These are phyloP conservation scores for Centrapalus pauciflorus DNA, from an alignment of 129 eudicot species.

Conservation along the genomic window DNA sequence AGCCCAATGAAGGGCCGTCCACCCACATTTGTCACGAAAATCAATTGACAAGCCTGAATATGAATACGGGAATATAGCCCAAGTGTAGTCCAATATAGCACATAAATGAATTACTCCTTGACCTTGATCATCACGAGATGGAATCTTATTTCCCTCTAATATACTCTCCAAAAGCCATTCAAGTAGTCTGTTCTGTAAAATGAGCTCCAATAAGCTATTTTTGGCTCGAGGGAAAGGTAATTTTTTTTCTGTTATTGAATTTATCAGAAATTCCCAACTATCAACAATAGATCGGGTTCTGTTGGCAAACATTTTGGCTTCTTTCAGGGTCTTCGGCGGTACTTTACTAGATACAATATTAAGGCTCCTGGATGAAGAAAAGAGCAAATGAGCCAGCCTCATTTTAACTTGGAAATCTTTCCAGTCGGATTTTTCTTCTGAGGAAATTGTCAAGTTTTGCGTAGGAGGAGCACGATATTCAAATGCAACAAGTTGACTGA, in stretches of 20 bases:
- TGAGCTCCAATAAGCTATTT: conserved; percentile 61
- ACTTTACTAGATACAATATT: conserved; percentile 45
- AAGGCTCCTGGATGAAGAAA: conserved; percentile 72
- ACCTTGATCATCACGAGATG: conserved; percentile 74
- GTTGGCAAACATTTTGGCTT: conserved; percentile 62
- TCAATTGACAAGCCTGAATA: conserved; percentile 86
- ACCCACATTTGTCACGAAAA: conserved; percentile 84
- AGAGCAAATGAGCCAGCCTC: conserved; percentile 81
- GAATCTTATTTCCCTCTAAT: conserved; percentile 45
- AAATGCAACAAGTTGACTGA: conserved; percentile 69
- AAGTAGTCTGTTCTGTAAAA: conserved; percentile 58
- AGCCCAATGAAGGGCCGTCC: conserved; percentile 99
- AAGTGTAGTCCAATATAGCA: conserved; percentile 77
- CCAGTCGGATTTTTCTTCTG: conserved; percentile 50
- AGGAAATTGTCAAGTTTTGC: conserved; percentile 14
- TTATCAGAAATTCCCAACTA: conserved; percentile 54
- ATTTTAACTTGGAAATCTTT: conserved; percentile 59
- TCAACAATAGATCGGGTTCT: conserved; percentile 52
- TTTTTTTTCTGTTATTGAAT: conserved; percentile 37
- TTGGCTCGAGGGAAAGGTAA: conserved; percentile 55
- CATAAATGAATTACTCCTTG: conserved; percentile 96
- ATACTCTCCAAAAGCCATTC: conserved; percentile 93
- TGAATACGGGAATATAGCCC: conserved; percentile 81
- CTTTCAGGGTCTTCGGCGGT: conserved; percentile 46
- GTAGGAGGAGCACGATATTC: conserved; percentile 60